Evolutionary conservation across 1,139 yeast genomes (phyloP), one percentile per base, ranked within the genome.

Genomic region (Tardiomyces blankii): DNA sequence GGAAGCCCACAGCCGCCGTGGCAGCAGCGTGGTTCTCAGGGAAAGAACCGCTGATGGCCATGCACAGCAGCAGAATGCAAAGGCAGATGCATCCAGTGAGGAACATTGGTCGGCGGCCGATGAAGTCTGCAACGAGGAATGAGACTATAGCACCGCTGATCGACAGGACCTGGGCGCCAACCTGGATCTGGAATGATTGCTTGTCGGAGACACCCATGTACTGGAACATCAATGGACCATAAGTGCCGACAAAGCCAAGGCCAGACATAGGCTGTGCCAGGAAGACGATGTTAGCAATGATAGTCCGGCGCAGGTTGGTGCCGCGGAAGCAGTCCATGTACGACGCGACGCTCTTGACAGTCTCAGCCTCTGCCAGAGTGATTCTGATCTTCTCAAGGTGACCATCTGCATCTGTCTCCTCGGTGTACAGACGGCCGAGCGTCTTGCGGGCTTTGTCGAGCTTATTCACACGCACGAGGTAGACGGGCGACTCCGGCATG

Each of bases 401-500:
- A 47, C 55, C 43, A 44, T 54, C 40, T 49, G 48, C 58, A 48
- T 44, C 56, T 2, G 52, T 58, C 1, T 52, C 53, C 12, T 55
- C 53, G 14, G 44, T 44, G 21, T 48, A 53, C 44, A 55, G 47
- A 42, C 51, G 49, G 18, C 47, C 30, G 13, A 50, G 42, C 18
- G 49, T 39, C 18, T 40, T 46, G 21, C 64, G 68, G 16, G 78
- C 77, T 39, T 62, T 59, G 1, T 49, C 65, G 43, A 5, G 5
- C 35, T 59, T 58, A 38, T 59, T 60, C 51, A 61, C 67, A 33
- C 68, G 63, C 41, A 71, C 68, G 58, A 62, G 69, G 67, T 72
- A 74, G 67, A 77, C 72, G 44, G 80, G 80, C 30, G 78, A 69
- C 54, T 75, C 79, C 39, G 80, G 80, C 40, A 47, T 57, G 43